A percentile compares a stretch with the other conserved stretches of the same genome.
Conservation (phyloP, 768 basidiomycete species). For the Podaxis sp. region DNA sequence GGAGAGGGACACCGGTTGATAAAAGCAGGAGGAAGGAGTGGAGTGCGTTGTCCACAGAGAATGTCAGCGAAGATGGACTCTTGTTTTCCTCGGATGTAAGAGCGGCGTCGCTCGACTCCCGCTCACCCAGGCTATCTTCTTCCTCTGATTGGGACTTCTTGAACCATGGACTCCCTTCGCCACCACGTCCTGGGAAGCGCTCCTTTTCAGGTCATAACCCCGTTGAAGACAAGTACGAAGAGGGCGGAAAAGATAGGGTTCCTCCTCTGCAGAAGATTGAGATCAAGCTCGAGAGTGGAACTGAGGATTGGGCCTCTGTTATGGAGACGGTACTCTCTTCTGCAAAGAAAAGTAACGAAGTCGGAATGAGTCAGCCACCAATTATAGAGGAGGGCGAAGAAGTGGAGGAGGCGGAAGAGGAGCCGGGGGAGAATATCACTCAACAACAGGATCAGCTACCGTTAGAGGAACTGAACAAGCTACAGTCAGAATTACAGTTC, state of each 20-base stretch:
- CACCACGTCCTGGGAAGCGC: conserved; percentile 13
- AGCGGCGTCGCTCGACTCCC: conserved; percentile 40
- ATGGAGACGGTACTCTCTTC: conserved; percentile 36
- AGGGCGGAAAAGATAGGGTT: conserved; percentile 14
- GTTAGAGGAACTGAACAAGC: not conserved
- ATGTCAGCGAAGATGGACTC: conserved; percentile 43
- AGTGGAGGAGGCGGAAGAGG: not conserved
- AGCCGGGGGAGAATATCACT: not conserved
- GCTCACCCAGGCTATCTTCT: conserved; percentile 21
- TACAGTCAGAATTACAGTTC: conserved; percentile 6
- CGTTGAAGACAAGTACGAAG: not conserved
- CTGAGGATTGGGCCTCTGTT: conserved; percentile 40
- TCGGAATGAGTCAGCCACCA: conserved; percentile 14
- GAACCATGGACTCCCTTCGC: conserved; percentile 23
- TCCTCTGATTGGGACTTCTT: conserved; percentile 42
- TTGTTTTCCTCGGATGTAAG: conserved; percentile 34
- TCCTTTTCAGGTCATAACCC: conserved; percentile 13
- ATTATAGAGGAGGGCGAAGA: conserved; percentile 4
- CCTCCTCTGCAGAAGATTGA: conserved; percentile 32
- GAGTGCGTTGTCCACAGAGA: conserved; percentile 36
- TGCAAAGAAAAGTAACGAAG: conserved; percentile 17
- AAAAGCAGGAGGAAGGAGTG: conserved; percentile 41
- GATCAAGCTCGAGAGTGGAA: conserved; percentile 29
- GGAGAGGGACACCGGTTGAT: conserved; percentile 49
- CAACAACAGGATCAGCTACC: not conserved